phyloP scores from a whole-genome alignment of 768 basidiomycete species.

The Collybia mongolica region DNA sequence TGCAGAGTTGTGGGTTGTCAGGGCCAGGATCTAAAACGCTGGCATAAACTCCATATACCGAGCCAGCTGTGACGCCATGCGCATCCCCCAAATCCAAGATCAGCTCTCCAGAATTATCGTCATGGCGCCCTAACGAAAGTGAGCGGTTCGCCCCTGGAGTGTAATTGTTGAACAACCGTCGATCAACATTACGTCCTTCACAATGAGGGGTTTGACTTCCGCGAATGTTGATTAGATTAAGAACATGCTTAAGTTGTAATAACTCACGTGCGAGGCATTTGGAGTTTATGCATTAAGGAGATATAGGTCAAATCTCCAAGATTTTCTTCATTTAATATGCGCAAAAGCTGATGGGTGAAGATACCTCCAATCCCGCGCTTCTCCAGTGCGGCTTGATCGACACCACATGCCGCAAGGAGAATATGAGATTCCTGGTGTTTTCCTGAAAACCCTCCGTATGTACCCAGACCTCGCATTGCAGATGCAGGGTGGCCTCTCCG shows the following conservation, averaged over 20 bases:
- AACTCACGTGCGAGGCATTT: constrained; percentile 1
- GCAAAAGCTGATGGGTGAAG: constrained; percentile 4
- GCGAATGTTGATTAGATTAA: background rate
- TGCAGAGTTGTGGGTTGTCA: background rate
- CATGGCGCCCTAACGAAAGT: too few species aligned
- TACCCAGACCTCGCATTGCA: background rate
- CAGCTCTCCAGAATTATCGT: background rate
- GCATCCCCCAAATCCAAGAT: background rate
- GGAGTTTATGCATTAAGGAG: constrained; percentile 1
- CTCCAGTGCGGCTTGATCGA: constrained; percentile 1
- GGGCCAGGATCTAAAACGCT: background rate
- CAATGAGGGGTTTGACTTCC: constrained; percentile 6
- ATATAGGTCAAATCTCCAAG: constrained; percentile 3
- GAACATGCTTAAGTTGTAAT: background rate
- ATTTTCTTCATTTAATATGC: background rate
- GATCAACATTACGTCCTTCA: constrained; percentile 1
- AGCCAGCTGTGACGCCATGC: background rate
- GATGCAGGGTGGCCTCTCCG: background rate
- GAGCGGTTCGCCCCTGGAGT: background rate
- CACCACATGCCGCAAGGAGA: constrained; percentile 11
- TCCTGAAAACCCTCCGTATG: background rate
- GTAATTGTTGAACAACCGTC: too few species aligned
- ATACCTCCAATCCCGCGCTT: background rate
- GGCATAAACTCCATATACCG: background rate
- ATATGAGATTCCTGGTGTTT: constrained; percentile 3